phyloP scores from a whole-genome alignment of 2,329 filamentous ascomycete genomes.

The Botrytis fragariae region DNA sequence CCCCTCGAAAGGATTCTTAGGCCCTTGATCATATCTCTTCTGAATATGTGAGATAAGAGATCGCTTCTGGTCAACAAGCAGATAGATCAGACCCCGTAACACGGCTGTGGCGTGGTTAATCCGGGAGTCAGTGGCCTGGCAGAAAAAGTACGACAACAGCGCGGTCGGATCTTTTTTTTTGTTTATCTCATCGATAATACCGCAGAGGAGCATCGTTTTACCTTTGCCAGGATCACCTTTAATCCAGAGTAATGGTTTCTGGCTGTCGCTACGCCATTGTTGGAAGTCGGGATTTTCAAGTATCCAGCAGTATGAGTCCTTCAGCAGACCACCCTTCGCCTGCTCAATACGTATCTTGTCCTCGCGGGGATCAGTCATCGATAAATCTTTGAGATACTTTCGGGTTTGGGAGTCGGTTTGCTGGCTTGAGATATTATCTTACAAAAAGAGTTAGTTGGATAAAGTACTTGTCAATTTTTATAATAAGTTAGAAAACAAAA shows the following conservation, averaged over 20 bases:
- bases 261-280: not conserved
- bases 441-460: no score
- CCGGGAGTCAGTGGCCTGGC: not conserved
- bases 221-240: slow-evolving; percentile 7
- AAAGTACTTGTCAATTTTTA: no score
- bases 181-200: slow-evolving; percentile 13
- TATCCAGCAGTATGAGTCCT: not conserved
- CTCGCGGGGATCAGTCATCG: slow-evolving; percentile 7
- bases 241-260: not conserved
- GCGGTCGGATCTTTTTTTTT: no score
- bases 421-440: no score
- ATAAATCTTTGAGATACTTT: no score
- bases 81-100: slow-evolving; percentile 7
- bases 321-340: not conserved
- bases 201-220: slow-evolving; percentile 9
- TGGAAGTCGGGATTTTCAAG: not conserved
- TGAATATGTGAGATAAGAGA: slow-evolving; percentile 8
- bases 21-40: slow-evolving; percentile 1
- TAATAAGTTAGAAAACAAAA: no score
- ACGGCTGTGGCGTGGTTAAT: not conserved
- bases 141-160: slow-evolving; percentile 12
- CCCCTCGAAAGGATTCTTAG: no score
- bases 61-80: slow-evolving; percentile 10
- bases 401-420: no score
- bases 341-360: slow-evolving; percentile 4